Base-by-base conservation (phyloP, 2,329 filamentous ascomycete species). In the Colletotrichum australisinense region DNA sequence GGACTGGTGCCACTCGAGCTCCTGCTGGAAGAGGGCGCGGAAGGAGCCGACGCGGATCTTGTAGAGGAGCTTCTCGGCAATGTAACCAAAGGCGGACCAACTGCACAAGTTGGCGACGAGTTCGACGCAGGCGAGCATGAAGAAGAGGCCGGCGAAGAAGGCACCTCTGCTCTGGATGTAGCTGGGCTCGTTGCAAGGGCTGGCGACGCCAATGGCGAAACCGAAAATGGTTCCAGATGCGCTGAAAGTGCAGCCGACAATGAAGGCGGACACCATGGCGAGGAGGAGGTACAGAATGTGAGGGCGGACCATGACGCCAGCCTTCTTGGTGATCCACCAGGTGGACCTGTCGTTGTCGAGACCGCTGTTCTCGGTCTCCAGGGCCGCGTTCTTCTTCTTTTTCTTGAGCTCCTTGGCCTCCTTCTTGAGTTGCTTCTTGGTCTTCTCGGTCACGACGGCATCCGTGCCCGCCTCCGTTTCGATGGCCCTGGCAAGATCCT, bases 1-100 rank as follows among this genome's bases (percentile, higher is more conserved):
- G 0, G 91, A 91, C 78, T 94, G 90, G 77, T 94, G 93, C 93
- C 92, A 95, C 72, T 92, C 87, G 60, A 93, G 83, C 74, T 91
- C 90, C 80, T 94, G 92, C 72, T 90, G 85, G 63, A 93, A 88
- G 1, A 94, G 81, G 0, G 92, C 90, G 2, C 90, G 88, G 78
- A 94, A 89, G 0, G 90, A 92, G 1, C 92, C 81, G 2, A 92
- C 87, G 65, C 92, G 87, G 11, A 93, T 88, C 57, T 86, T 88
- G 79, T 91, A 92, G 1, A 94, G 84, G 1, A 93, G 82, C 74
- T 91, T 89, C 78, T 94, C 92, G 0, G 92, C 89, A 9, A 84
- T 74, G 38, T 79, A 79, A 8, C 83, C 81, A 83, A 90, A 89
- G 28, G 83, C 81, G 1, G 84, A 85, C 80, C 86, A 87, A 60